Conservation (phyloP, 2,329 filamentous ascomycete genomes). For the Colletotrichum camelliae region DNA sequence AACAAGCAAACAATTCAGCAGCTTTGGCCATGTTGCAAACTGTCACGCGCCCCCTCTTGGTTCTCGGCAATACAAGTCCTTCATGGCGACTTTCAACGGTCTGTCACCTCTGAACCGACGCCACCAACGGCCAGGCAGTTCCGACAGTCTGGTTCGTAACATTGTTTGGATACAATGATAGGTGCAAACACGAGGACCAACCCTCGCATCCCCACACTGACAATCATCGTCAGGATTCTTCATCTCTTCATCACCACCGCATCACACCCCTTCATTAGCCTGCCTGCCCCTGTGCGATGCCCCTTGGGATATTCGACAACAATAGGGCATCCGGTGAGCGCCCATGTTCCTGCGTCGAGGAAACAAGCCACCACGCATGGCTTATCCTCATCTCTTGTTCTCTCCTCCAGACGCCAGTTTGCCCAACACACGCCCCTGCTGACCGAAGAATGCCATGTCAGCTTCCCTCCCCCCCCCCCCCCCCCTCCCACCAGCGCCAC, state of each 20-base stretch:
- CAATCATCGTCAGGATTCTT: neutral
- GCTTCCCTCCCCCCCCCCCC: neutral
- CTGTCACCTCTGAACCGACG: neutral
- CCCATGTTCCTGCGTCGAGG: slow-evolving; percentile 6
- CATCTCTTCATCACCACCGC: neutral
- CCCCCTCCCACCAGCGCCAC: neutral
- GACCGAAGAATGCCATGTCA: neutral
- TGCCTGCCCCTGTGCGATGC: neutral
- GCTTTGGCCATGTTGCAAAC: neutral
- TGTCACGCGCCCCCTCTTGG: neutral
- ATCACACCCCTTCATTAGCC: neutral
- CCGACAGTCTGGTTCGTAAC: slow-evolving; percentile 8
- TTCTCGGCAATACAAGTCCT: neutral
- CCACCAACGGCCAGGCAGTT: neutral
- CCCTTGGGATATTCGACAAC: neutral
- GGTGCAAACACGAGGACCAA: neutral
- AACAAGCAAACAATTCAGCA: neutral
- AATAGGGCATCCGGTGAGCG: neutral
- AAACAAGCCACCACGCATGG: neutral
- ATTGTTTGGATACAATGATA: neutral
- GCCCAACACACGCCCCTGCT: neutral
- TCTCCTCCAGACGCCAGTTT: neutral
- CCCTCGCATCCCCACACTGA: neutral
- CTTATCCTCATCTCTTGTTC: neutral
- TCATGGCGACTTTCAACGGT: neutral